phyloP scores from a whole-genome alignment of 371 early-diverging fungal genomes.

The Pancytospora philotis region DNA sequence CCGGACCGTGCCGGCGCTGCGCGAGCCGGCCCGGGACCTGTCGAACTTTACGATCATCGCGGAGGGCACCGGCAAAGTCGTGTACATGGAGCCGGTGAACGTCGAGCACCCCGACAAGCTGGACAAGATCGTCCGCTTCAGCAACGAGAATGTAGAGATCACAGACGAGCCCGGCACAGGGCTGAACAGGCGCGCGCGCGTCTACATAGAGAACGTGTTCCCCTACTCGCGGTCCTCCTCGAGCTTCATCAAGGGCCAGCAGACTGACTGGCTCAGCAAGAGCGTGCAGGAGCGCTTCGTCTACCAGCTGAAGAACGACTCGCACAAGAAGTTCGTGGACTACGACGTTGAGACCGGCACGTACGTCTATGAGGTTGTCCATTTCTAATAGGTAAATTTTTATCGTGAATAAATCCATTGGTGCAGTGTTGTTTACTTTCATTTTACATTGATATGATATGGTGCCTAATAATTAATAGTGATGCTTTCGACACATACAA shows the following conservation, averaged over 20 bases:
- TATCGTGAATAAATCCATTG: no score
- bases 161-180: slow-evolving; percentile 39
- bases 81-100: slow-evolving; percentile 38
- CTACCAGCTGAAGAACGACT: slow-evolving; percentile 45
- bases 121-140: slow-evolving; percentile 28
- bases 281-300: slow-evolving; percentile 48
- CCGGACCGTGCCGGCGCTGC: neutral
- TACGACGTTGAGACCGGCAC: slow-evolving; percentile 44
- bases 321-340: slow-evolving; percentile 42
- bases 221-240: slow-evolving; percentile 12
- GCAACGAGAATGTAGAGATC: slow-evolving; percentile 15
- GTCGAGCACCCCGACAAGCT: slow-evolving; percentile 17
- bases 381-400: slow-evolving; percentile 37
- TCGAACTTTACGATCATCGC: slow-evolving; percentile 33
- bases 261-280: slow-evolving; percentile 25
- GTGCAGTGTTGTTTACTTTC: slow-evolving; percentile 3
- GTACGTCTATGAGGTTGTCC: slow-evolving; percentile 49
- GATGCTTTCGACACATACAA: no score
- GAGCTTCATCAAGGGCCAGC: slow-evolving; percentile 17
- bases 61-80: slow-evolving; percentile 43
- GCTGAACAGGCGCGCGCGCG: slow-evolving; percentile 39
- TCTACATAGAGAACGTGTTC: slow-evolving; percentile 35
- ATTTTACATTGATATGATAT: slow-evolving; percentile 15
- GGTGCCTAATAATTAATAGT: no score
- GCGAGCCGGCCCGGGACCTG: slow-evolving; percentile 14